A percentile compares a stretch with the other conserved stretches of the same genome.
Evolutionary conservation across 805 yeast species (phyloP).

Genomic region (Sugiyamaella lignohabitans): DNA sequence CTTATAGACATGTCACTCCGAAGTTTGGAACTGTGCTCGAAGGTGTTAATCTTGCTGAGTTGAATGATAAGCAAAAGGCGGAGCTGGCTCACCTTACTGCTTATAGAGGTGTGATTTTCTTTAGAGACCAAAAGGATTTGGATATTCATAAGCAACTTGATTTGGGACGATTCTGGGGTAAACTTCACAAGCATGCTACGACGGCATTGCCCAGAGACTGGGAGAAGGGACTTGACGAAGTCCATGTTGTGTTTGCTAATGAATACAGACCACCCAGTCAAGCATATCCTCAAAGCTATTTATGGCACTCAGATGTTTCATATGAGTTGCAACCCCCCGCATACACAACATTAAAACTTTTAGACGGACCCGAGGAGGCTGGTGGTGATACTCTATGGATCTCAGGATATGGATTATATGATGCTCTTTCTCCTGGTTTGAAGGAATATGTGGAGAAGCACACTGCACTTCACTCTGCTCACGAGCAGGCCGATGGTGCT

Average conservation of each 20-base stretch:
- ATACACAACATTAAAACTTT: constrained; percentile 47
- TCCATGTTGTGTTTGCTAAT: constrained; percentile 16
- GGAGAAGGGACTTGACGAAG: constrained; percentile 29
- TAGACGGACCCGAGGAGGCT: constrained; percentile 38
- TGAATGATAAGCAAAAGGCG: constrained; percentile 40
- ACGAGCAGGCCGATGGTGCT: constrained; percentile 38
- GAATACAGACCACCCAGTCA: constrained; percentile 21
- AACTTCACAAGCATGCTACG: constrained; percentile 32
- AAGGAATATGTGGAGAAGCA: constrained; percentile 41
- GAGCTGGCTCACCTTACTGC: constrained; percentile 44
- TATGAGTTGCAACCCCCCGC: constrained; percentile 56
- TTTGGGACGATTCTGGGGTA: constrained; percentile 43
- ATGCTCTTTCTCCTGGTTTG: constrained; percentile 45
- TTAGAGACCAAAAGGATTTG: constrained; percentile 41
- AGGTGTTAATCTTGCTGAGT: constrained; percentile 40
- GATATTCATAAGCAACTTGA: constrained; percentile 39
- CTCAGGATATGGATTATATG: constrained; percentile 49
- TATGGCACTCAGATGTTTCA: constrained; percentile 50
- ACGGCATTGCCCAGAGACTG: constrained; percentile 33
- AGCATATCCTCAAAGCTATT: constrained; percentile 28
- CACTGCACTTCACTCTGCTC: constrained; percentile 40
- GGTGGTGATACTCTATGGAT: constrained; percentile 57
- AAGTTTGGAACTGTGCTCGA: constrained; percentile 46
- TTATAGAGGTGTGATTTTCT: constrained; percentile 48
- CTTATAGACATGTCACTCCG: constrained; percentile 36